Evolutionary conservation across 1,284 basidiomycete species (phyloP), one percentile per base, ranked within the genome.

Genomic region (Pyrrhoderma lamaoense): DNA sequence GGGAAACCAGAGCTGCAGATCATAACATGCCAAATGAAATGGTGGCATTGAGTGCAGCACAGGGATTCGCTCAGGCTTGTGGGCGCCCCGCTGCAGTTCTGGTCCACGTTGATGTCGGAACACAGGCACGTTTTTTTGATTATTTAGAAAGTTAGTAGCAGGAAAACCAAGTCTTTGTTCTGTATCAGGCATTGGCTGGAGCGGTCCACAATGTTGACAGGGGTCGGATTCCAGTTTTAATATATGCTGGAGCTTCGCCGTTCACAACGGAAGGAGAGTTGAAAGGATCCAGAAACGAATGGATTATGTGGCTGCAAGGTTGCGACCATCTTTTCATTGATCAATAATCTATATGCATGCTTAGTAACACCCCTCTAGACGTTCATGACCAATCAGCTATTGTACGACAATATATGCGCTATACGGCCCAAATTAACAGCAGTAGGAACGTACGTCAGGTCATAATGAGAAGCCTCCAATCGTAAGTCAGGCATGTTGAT

Each of bases 241-340:
- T 87, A 35, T 87, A 82, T 58, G 80, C 84, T 3, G 83, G 83
- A 1, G 77, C 81, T 1, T 76, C 82, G 0, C 79, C 84, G 0
- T 79, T 79, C 58, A 76, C 75, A 35, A 64, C 65, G 16, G 64
- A 77, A 42, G 72, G 72, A 1, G 80, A 84, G 55, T 65, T 78
- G 37, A 75, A 70, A 53, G 85, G 84, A 0, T 72, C 72, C 0
- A 71, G 83, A 62, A 87, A 85, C 59, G 85, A 86, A 61, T 86
- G 78, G 74, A 83, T 84, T 39, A 80, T 83, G 71, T 83, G 80
- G 76, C 56, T 79, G 3, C 83, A 86, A 70, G 82, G 82, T 78
- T 7, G 5, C 21, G 39, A n/a, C 35, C 9, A 8, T 50, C 21
- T n/a, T 7, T 14, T 22, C 8, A 45, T 40, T 16, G 52, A 16